A percentile compares a stretch with the other conserved stretches of the same genome.
phyloP scores from a whole-genome alignment of 2,329 filamentous ascomycete genomes.

The Cladosporium austrohemisphaericum region DNA sequence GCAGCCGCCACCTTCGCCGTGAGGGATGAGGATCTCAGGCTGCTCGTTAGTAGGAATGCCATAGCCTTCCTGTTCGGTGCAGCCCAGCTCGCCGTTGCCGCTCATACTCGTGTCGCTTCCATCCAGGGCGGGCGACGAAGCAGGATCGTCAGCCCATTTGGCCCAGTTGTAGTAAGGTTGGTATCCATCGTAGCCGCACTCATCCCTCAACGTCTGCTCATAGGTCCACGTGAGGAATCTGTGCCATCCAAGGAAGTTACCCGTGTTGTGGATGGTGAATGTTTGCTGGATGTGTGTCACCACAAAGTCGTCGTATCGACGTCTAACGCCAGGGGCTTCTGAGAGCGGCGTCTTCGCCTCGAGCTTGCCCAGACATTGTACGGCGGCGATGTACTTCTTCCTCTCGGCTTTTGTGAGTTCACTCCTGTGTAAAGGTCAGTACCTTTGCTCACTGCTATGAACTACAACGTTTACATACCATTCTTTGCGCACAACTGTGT shows the following conservation, averaged over 20 bases:
- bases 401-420: conserved; percentile 23
- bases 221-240: conserved; percentile 42
- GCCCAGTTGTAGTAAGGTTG: conserved; percentile 50
- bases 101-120: conserved; percentile 46
- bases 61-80: conserved; percentile 9
- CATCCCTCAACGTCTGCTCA: conserved; percentile 41
- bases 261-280: conserved; percentile 25
- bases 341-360: conserved; percentile 17
- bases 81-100: conserved; percentile 25
- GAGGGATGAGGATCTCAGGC: conserved; percentile 24
- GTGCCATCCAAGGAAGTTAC: conserved; percentile 41
- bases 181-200: conserved; percentile 42
- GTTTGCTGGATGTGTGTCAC: conserved; percentile 28
- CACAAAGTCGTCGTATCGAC: conserved; percentile 31
- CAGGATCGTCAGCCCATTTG: conserved; percentile 41
- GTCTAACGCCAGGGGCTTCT: conserved; percentile 24
- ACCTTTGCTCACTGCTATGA: no score
- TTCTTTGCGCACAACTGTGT: conserved; percentile 40
- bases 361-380: conserved; percentile 19
- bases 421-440: conserved; percentile 16
- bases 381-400: conserved; percentile 20
- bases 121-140: conserved; percentile 53
- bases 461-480: conserved; percentile 33
- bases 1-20: conserved; percentile 53
- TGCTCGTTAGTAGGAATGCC: conserved; percentile 18